Evolutionary conservation across 352 stramenopile species (phyloP).

Genomic region (Achlya hypogyna): DNA sequence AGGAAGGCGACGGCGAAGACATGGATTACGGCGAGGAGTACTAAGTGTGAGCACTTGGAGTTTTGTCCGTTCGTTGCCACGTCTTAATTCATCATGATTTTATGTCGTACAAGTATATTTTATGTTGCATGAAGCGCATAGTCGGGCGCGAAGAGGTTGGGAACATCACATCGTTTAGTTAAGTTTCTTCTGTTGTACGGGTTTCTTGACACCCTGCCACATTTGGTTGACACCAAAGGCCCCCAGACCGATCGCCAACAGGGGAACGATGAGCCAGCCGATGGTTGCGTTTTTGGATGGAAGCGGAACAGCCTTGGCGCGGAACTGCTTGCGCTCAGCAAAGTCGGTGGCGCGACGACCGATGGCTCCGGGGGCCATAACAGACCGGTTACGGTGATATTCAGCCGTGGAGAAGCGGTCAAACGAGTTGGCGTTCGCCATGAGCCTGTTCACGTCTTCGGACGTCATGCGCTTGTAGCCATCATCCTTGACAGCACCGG

Average conservation of each 20-base stretch:
- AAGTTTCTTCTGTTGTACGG: neutral
- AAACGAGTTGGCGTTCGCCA: constrained; percentile 55
- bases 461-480: constrained; percentile 63
- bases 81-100: too few species aligned
- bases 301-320: constrained; percentile 35
- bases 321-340: constrained; percentile 57
- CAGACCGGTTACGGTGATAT: constrained; percentile 49
- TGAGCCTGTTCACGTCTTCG: constrained; percentile 65
- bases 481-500: constrained; percentile 28
- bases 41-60: constrained; percentile 43
- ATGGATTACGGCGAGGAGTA: constrained; percentile 82
- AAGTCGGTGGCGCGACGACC: constrained; percentile 51
- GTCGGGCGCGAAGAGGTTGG: neutral
- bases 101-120: neutral
- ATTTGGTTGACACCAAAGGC: constrained; percentile 50
- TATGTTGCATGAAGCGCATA: neutral
- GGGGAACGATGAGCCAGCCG: constrained; percentile 51
- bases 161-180: constrained; percentile 1
- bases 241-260: constrained; percentile 44
- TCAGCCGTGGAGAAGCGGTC: constrained; percentile 72
- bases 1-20: constrained; percentile 91
- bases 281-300: constrained; percentile 49
- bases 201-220: neutral
- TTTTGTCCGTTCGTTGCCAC: neutral
- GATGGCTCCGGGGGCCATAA: constrained; percentile 41